A percentile compares a stretch with the other conserved stretches of the same genome.
phyloP scores from a whole-genome alignment of 2,329 filamentous ascomycete species.

The Alternaria infectoria region DNA sequence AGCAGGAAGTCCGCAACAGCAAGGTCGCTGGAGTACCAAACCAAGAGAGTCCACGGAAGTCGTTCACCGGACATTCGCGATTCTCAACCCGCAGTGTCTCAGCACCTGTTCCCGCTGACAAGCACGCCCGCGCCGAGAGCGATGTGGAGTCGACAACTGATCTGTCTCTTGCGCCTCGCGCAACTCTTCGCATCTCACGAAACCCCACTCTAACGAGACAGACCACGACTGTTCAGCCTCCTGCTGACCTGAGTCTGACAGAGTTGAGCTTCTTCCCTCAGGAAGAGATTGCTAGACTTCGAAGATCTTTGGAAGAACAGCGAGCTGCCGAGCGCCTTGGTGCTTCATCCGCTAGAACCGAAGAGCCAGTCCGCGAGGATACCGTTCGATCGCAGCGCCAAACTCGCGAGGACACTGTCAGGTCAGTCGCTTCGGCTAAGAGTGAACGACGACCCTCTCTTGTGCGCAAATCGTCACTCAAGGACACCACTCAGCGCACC shows the following conservation, averaged over 20 bases:
- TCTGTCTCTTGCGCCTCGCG: conserved; percentile 45
- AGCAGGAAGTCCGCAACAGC: conserved; percentile 45
- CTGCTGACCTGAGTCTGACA: conserved; percentile 52
- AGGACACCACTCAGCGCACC: conserved; percentile 53
- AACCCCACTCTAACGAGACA: conserved; percentile 25
- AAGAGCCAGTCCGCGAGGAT: conserved; percentile 47
- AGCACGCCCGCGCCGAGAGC: conserved; percentile 34
- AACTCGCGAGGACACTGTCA: conserved; percentile 49
- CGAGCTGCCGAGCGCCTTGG: conserved; percentile 51
- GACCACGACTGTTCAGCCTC: conserved; percentile 32
- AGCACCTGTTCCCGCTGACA: conserved; percentile 32
- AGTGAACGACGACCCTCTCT: conserved; percentile 48
- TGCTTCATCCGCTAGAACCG: conserved; percentile 22
- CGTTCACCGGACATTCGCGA: conserved; percentile 31
- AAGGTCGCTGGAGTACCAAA: conserved; percentile 26
- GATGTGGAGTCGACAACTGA: conserved; percentile 50
- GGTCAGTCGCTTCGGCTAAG: conserved; percentile 47
- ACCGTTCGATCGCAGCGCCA: conserved; percentile 47
- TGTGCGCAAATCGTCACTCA: conserved; percentile 63
- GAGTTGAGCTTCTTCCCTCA: conserved; percentile 62
- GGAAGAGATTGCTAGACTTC: conserved; percentile 60
- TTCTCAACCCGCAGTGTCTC: conserved; percentile 38
- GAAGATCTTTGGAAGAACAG: conserved; percentile 63
- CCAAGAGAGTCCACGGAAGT: conserved; percentile 30
- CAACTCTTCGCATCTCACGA: conserved; percentile 35